Evolutionary conservation across 2,329 filamentous ascomycete species (phyloP).

Genomic region (Aspergillus costaricaensis): DNA sequence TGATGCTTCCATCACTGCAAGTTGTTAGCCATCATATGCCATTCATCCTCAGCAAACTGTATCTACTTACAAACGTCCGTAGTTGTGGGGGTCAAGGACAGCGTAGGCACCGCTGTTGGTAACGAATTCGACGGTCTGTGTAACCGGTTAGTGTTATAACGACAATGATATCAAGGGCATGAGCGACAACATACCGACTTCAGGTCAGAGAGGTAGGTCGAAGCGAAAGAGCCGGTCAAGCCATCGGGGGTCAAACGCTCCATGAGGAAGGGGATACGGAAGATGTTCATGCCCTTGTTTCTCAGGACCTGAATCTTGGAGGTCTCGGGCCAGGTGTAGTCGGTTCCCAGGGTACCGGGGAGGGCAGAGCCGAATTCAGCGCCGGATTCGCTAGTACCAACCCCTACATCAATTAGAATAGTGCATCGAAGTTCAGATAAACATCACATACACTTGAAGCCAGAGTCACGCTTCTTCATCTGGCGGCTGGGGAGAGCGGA

Average conservation of each 20-base stretch:
- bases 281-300: constrained; percentile 58
- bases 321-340: constrained; percentile 66
- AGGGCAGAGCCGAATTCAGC: constrained; percentile 64
- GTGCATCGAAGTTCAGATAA: neutral
- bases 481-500: constrained; percentile 27
- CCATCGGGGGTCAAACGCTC: constrained; percentile 53
- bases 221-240: constrained; percentile 48
- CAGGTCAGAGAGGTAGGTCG: constrained; percentile 48
- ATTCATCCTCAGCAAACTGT: neutral
- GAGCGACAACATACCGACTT: constrained; percentile 22
- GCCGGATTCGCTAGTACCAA: constrained; percentile 59
- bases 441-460: constrained; percentile 27
- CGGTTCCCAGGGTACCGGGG: constrained; percentile 58
- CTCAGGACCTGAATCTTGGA: constrained; percentile 54
- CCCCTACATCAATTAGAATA: neutral
- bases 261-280: constrained; percentile 60
- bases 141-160: constrained; percentile 3
- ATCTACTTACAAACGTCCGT: constrained; percentile 43
- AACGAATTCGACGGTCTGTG: constrained; percentile 38
- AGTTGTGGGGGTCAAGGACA: constrained; percentile 65
- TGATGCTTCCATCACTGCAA: constrained; percentile 29
- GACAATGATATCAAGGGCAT: neutral
- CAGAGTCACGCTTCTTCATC: constrained; percentile 29
- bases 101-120: constrained; percentile 55
- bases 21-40: neutral